Conservation (phyloP, 441 rosid genomes). For the Erysimum cheiri region DNA sequence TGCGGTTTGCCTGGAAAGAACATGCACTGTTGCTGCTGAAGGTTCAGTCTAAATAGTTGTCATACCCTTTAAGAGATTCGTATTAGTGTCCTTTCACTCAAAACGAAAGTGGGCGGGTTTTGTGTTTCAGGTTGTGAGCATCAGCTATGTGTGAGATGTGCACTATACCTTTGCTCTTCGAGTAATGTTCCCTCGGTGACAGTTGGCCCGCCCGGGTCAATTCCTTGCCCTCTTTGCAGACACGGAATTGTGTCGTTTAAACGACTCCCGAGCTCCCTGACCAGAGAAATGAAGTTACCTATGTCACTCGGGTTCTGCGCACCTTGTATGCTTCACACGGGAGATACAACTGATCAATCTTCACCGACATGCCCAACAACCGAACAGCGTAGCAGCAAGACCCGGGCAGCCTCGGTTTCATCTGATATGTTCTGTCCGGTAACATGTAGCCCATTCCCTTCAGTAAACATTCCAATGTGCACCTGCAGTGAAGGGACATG, state of each 20-base stretch:
- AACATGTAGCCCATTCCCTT: conserved; percentile 93
- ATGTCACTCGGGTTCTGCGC: conserved; percentile 87
- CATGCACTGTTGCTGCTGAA: conserved; percentile 93
- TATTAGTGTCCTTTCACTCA: conserved; percentile 1
- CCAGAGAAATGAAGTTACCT: conserved; percentile 68
- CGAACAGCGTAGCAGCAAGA: conserved; percentile 51
- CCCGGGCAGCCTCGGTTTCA: conserved; percentile 73
- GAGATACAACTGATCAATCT: conserved; percentile 59
- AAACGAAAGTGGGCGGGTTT: neutral
- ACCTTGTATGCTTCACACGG: conserved; percentile 86
- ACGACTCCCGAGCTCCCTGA: conserved; percentile 71
- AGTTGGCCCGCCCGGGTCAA: conserved; percentile 77
- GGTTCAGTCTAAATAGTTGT: conserved; percentile 51
- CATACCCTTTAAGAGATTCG: conserved; percentile 15
- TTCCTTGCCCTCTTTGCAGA: conserved; percentile 96
- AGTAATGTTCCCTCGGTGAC: conserved; percentile 72
- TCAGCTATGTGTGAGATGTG: conserved; percentile 90
- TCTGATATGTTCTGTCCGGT: conserved; percentile 91
- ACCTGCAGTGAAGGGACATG: conserved; percentile 87
- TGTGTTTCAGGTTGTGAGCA: conserved; percentile 81
- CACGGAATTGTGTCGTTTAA: conserved; percentile 79
- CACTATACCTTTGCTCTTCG: conserved; percentile 90
- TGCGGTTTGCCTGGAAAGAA: conserved; percentile 94
- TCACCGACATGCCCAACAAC: conserved; percentile 55
- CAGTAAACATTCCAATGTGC: conserved; percentile 81